Conservation (phyloP, 2,329 filamentous ascomycete species). For the Coniochaeta pulveracea region DNA sequence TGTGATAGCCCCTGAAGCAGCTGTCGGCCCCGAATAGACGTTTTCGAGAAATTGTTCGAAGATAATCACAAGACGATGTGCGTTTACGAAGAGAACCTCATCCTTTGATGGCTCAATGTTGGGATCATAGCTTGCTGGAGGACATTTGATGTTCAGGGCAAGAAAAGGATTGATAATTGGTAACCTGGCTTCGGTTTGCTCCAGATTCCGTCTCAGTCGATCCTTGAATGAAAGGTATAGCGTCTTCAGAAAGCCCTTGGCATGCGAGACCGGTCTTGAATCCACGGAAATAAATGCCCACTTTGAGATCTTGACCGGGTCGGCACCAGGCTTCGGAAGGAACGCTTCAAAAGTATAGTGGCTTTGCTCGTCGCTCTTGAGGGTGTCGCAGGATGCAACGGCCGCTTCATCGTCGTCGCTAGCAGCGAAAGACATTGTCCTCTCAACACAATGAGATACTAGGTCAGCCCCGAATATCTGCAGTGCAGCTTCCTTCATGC, state of each 20-base stretch:
- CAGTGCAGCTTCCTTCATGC: slow-evolving; percentile 44
- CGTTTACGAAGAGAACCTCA: slow-evolving; percentile 56
- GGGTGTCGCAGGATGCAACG: neutral
- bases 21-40: slow-evolving; percentile 25
- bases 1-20: too few relatives aligned
- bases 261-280: slow-evolving; percentile 47
- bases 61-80: slow-evolving; percentile 28
- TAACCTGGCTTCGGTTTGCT: neutral
- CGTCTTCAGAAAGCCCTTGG: slow-evolving; percentile 47
- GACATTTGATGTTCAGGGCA: slow-evolving; percentile 51
- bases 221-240: slow-evolving; percentile 41
- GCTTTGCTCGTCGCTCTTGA: neutral
- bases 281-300: slow-evolving; percentile 58
- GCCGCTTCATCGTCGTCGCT: neutral
- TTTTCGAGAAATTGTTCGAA: slow-evolving; percentile 32
- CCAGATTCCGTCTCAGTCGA: slow-evolving; percentile 24
- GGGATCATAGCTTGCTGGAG: slow-evolving; percentile 52
- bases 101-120: slow-evolving; percentile 65
- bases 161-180: slow-evolving; percentile 45
- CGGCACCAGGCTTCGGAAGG: slow-evolving; percentile 39
- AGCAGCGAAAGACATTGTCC: slow-evolving; percentile 5
- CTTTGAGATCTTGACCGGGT: slow-evolving; percentile 30
- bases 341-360: slow-evolving; percentile 43
- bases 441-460: slow-evolving; percentile 37
- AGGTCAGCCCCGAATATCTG: slow-evolving; percentile 51